Evolutionary conservation across 192 early-diverging fungal genomes (phyloP).

Genomic region (Geranomyces michiganensis): DNA sequence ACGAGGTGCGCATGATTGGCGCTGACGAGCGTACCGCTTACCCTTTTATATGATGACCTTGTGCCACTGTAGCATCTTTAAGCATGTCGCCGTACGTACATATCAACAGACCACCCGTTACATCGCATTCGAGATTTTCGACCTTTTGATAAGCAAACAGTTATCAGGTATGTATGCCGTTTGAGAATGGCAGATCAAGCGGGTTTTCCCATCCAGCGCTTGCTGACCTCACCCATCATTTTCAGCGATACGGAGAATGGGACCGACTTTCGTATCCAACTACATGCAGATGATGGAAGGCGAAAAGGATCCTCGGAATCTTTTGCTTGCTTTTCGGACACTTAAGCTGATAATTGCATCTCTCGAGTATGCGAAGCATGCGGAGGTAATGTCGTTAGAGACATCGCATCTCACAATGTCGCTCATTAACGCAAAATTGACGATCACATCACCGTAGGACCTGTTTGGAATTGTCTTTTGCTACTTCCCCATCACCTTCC

Average conservation of each 20-base stretch:
- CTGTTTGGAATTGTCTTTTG: conserved; percentile 97
- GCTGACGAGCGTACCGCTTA: too few species aligned
- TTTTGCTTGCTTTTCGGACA: conserved; percentile 83
- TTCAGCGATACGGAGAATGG: conserved; percentile 65
- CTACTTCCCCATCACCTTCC: conserved; percentile 99
- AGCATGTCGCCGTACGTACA: conserved; percentile 86
- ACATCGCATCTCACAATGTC: not conserved
- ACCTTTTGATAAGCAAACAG: conserved; percentile 65
- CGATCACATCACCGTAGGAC: conserved; percentile 58
- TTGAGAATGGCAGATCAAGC: too few species aligned
- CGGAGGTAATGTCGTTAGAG: conserved; percentile 65
- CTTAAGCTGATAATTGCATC: conserved; percentile 68
- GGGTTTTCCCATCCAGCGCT: not conserved
- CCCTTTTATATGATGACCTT: not conserved
- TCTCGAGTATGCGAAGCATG: conserved; percentile 78
- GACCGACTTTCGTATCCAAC: conserved; percentile 74
- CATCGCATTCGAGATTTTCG: conserved; percentile 73
- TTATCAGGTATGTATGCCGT: conserved; percentile 53
- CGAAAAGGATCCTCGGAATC: conserved; percentile 98
- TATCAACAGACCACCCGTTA: conserved; percentile 86
- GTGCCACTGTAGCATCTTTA: conserved; percentile 65
- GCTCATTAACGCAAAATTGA: not conserved
- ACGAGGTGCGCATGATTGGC: not conserved
- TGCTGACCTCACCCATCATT: conserved; percentile 17
- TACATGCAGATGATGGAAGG: conserved; percentile 91